Evolutionary conservation across 75 land plant genomes (phyloP).

Genomic region (Pseudotsuga menziesii): DNA sequence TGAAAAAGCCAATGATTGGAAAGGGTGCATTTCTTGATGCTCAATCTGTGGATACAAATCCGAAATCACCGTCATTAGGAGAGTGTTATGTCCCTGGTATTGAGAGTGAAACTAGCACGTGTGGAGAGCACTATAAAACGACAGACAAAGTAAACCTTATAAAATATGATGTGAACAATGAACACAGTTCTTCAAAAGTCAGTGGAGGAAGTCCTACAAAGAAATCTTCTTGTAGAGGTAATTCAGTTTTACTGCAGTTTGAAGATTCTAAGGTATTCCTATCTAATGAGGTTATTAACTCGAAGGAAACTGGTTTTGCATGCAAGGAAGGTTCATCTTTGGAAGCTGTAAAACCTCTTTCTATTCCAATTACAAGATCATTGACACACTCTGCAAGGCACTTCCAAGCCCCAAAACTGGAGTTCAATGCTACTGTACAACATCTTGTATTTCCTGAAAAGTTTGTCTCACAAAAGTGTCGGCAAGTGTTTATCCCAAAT

Average conservation of each 20-base stretch:
- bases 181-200: too few relatives aligned
- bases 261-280: neutral
- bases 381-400: neutral
- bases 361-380: slow-evolving; percentile 1
- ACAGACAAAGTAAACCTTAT: too few relatives aligned
- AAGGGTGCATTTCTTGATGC: neutral
- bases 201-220: too few relatives aligned
- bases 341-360: slow-evolving; percentile 3
- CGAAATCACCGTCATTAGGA: neutral
- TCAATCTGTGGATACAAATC: neutral
- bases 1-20: neutral
- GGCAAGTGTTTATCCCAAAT: slow-evolving; percentile 21
- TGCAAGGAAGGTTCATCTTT: neutral
- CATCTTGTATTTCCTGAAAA: slow-evolving; percentile 6
- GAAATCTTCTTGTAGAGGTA: too few relatives aligned
- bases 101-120: too few relatives aligned
- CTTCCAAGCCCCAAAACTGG: slow-evolving; percentile 4
- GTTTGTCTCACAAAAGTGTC: slow-evolving; percentile 2
- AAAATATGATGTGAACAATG: too few relatives aligned
- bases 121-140: too few relatives aligned
- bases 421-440: neutral
- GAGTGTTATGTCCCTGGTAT: neutral
- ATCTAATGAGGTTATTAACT: neutral
- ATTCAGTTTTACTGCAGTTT: too few relatives aligned
- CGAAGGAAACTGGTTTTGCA: neutral